A percentile compares a stretch with the other conserved stretches of the same genome.
Conservation (phyloP, 352 stramenopile species). For the Globisporangium nagaii region DNA sequence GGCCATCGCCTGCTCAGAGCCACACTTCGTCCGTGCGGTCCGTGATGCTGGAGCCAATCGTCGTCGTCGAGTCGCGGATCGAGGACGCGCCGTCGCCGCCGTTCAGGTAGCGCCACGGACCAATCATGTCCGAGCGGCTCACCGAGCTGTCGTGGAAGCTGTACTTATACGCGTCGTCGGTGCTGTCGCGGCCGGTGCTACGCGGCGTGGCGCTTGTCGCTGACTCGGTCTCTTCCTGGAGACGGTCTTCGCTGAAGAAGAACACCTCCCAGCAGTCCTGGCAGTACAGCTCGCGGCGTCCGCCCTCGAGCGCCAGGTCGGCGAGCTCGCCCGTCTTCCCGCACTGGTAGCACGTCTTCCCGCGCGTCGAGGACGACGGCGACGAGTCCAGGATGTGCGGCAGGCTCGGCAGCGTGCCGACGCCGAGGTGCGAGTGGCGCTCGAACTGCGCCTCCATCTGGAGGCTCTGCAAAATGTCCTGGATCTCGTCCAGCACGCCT, state of each 20-base stretch:
- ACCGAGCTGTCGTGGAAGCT: constrained; percentile 71
- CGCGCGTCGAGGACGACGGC: constrained; percentile 15
- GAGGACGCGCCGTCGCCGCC: constrained; percentile 37
- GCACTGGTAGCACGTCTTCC: constrained; percentile 45
- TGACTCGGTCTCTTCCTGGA: constrained; percentile 21
- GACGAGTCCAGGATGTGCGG: not conserved
- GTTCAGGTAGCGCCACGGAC: constrained; percentile 48
- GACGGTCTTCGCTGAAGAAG: constrained; percentile 51
- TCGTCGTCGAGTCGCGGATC: constrained; percentile 51
- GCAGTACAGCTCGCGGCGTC: constrained; percentile 49
- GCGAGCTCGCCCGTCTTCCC: constrained; percentile 46
- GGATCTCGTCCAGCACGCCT: constrained; percentile 71
- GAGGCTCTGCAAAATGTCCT: constrained; percentile 69
- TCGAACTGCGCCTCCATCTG: constrained; percentile 81
- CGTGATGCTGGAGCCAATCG: constrained; percentile 45
- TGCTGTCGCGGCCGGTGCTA: constrained; percentile 6
- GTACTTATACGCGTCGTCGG: constrained; percentile 56
- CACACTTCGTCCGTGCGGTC: constrained; percentile 24
- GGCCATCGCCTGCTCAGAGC: constrained; percentile 9
- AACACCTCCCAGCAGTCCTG: constrained; percentile 75
- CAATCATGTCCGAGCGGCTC: constrained; percentile 45
- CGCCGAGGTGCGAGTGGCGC: constrained; percentile 55
- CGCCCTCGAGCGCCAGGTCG: constrained; percentile 41
- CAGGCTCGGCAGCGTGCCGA: constrained; percentile 30
- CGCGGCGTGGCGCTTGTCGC: constrained; percentile 8